Base-by-base conservation (phyloP, 805 yeast genomes). In the Candida tallmaniae region DNA sequence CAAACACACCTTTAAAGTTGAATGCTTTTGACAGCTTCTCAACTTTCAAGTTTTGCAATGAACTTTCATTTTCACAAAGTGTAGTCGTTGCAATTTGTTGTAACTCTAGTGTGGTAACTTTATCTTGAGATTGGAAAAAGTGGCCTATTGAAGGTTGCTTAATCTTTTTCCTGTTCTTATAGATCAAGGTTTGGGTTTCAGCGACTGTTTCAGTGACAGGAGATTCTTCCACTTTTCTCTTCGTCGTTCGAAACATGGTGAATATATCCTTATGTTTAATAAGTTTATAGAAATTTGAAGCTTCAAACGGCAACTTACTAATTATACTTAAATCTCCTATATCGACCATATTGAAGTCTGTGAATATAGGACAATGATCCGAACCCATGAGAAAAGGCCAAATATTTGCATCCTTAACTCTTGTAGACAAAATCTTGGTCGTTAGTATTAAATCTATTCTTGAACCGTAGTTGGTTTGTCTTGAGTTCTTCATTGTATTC, bases 341-440 rank as follows among this genome's bases (percentile, higher is more conserved):
- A 6, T n/a, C 39, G 35, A 12, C 41, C 41, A 12, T 31, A 29
- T 28, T 23, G 28, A 88, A 50, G 53, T 87, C 97, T 1, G 87
- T 70, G 50, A 56, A 87, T 0, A 87, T 76, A 0, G 98, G 98
- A 56, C 97, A 90, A 58, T 90, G 98, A 54, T 90, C 98, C 0
- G 96, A 86, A 0, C 98, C 98, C 53, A 73, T 62, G 1, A 89
- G 48, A 28, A 68, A 68, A 0, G 87, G 80, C 72, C 83, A 71
- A n/a, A 84, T 83, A 41, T 72, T 72, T 0, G 77, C 70, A 28
- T 66, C 56, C 3, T 50, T 41, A 1, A 72, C 51, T 6, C 35
- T 25, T 0, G 50, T 35, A 4, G 60, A 46, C 30, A 82, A 41
- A 0, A 44, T 46, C 6, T 58, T 41, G 17, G 82, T 71, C 0